Evolutionary conservation across 2,329 filamentous ascomycete species (phyloP).

Genomic region (Fusarium nisikadoi): DNA sequence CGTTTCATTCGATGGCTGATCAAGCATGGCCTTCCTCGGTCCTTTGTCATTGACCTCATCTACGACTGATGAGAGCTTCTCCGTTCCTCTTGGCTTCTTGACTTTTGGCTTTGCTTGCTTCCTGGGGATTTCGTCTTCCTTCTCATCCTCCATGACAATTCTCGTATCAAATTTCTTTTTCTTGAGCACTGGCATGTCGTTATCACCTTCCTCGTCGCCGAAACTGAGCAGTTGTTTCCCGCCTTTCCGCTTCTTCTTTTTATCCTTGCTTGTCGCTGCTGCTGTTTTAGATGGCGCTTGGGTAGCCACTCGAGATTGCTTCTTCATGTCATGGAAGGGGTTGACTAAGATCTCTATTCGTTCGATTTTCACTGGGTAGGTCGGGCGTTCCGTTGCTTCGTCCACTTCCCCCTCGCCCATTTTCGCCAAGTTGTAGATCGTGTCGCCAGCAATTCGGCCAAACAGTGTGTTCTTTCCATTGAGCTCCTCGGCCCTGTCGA

Average conservation of each 20-base stretch:
- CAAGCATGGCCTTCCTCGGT: not conserved
- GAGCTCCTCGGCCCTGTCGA: conserved; percentile 85
- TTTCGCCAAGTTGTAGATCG: conserved; percentile 94
- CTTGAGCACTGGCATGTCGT: conserved; percentile 69
- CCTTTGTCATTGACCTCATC: conserved; percentile 19
- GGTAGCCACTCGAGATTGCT: conserved; percentile 68
- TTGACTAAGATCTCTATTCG: conserved; percentile 81
- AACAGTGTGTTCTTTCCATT: conserved; percentile 94
- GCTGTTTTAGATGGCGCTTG: conserved; percentile 53
- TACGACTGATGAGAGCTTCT: conserved; percentile 25
- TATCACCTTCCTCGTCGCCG: conserved; percentile 72
- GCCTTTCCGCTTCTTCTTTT: conserved; percentile 77
- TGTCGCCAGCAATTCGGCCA: conserved; percentile 90
- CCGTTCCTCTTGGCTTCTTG: conserved; percentile 44
- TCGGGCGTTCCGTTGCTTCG: conserved; percentile 80
- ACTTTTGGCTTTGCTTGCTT: conserved; percentile 45
- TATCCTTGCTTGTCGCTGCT: conserved; percentile 58
- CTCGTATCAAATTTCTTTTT: conserved; percentile 83
- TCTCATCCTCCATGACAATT: conserved; percentile 70
- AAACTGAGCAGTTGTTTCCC: conserved; percentile 84
- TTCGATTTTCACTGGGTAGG: conserved; percentile 86
- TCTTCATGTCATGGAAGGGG: conserved; percentile 84
- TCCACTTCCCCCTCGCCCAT: conserved; percentile 89
- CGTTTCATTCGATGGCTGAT: conserved; percentile 11
- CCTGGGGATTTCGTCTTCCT: conserved; percentile 45